Base-by-base conservation (phyloP, 768 basidiomycete species). In the Lyophyllum decastes region DNA sequence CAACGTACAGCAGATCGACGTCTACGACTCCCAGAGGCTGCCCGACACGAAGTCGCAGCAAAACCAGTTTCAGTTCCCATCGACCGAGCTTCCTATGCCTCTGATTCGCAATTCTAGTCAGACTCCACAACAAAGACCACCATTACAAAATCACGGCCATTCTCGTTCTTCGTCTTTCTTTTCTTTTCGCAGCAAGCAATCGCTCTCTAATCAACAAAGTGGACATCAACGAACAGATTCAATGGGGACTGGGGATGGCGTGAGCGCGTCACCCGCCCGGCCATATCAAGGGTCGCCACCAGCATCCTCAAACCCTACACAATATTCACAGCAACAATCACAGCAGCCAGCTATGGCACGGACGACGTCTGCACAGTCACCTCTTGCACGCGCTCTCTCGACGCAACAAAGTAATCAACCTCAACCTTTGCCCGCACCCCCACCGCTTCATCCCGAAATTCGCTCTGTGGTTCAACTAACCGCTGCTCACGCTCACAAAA, bases 391-490 rank as follows among this genome's bases (percentile, higher is more conserved):
- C 10, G 53, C 57, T 45, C 52, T 59, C 26, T 49, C 57, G 21
- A 10, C 35, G 17, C 57, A 54, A 22, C 25, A n/a, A 48, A 34
- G 35, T 22, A 33, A 24, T n/a, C 58, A 63, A 1, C 49, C 58
- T 26, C 54, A 58, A 41, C 61, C 61, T 52, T 34, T 67, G 54
- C 48, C 70, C 43, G 66, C 71, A 8, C 68, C 79, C 0, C 69
- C 78, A 1, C 80, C 80, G 14, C 74, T 92, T 17, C 92, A 94
- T 70, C 87, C 89, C 8, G 92, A 94, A 73, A 92, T 94, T 52
- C 84, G 88, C 46, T 92, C 89, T 2, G 82, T 92, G 53, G 87
- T 94, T 26, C 82, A 83, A 54, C 77, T 94, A 49, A 89, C 86
- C 22, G 74, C 85, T 41, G 85, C 89, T 12, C 92, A 94, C 66